Conservation (phyloP, 1,284 basidiomycete genomes). For the Pseudozyma flocculosa region DNA sequence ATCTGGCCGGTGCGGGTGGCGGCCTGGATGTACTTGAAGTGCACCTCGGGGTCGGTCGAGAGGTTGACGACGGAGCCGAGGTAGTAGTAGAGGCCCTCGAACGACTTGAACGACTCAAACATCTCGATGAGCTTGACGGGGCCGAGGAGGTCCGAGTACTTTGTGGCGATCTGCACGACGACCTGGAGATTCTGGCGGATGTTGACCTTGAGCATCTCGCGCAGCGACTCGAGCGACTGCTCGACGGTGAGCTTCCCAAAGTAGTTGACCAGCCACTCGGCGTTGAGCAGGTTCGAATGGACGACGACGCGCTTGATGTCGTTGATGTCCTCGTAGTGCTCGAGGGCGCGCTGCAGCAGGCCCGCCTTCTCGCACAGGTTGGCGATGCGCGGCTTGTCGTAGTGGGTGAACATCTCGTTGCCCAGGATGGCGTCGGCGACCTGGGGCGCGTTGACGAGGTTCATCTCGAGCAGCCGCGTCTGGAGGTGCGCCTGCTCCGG, state of each 20-base stretch:
- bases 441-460: conserved; percentile 94
- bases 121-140: conserved; percentile 97
- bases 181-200: conserved; percentile 97
- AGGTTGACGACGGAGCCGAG: conserved; percentile 96
- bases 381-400: conserved; percentile 93
- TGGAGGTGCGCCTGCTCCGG: conserved; percentile 95
- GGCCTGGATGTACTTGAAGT: conserved; percentile 99
- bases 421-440: conserved; percentile 98
- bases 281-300: conserved; percentile 81
- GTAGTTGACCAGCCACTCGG: conserved; percentile 96
- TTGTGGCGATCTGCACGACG: conserved; percentile 96
- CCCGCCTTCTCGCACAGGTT: conserved; percentile 99
- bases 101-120: conserved; percentile 98
- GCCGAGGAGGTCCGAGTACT: conserved; percentile 97
- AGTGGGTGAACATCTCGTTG: conserved; percentile 98
- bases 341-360: conserved; percentile 87
- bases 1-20: conserved; percentile 98
- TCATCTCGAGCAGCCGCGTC: conserved; percentile 96
- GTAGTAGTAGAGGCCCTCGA: conserved; percentile 97
- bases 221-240: conserved; percentile 91
- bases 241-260: conserved; percentile 98
- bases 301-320: conserved; percentile 99
- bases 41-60: conserved; percentile 91
- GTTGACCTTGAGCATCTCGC: conserved; percentile 96
- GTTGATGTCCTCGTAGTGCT: conserved; percentile 92